Base-by-base conservation (phyloP, 208 protist species). In the Wallacemonas sp. region DNA sequence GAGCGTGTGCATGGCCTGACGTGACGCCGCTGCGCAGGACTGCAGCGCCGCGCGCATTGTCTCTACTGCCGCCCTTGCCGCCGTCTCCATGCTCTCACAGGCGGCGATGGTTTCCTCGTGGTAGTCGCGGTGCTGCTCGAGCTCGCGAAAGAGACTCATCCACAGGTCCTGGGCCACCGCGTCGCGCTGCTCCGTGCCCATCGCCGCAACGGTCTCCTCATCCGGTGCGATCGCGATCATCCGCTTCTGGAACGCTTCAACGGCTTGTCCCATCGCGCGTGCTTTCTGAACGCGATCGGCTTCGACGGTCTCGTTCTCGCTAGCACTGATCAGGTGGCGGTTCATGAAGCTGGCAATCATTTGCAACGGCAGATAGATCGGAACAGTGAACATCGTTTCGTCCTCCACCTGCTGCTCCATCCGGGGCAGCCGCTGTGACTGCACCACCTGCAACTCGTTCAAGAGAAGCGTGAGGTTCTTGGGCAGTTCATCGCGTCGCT, bases 341-440 rank as follows among this genome's bases (percentile, higher is more conserved):
- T 54, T 61, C 24, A 92, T 60, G 13, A 72, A 82, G 5, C 54
- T 62, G 21, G 77, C 66, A 30, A 85, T 87, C 17, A 45, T 72
- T 15, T 71, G 50, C 63, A 94, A 82, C 13, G 80, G 77, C 4
- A 76, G 45, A 66, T 90, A 74, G 32, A 94, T 58, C 1, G 84
- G 84, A 13, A 91, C 63, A 37, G 74, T 64, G 66, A 89, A 89
- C 37, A 78, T 66, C n/a, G 69, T 60, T 24, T 54, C 62, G 6
- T 41, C 50, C 53, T 72, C 67, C 19, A 91, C 65, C 5, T 69
- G 24, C 24, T 24, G 39, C 69, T 94, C 88, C 38, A 91, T 60
- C 19, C 42, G 42, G 1, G 80, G 77, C 30, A 94, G 67, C 15
- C 39, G 26, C 34, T 68, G 34, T 22, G 71, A 64, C 65, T 94